Conservation (phyloP, 805 yeast species). For the Candida loeiensis region DNA sequence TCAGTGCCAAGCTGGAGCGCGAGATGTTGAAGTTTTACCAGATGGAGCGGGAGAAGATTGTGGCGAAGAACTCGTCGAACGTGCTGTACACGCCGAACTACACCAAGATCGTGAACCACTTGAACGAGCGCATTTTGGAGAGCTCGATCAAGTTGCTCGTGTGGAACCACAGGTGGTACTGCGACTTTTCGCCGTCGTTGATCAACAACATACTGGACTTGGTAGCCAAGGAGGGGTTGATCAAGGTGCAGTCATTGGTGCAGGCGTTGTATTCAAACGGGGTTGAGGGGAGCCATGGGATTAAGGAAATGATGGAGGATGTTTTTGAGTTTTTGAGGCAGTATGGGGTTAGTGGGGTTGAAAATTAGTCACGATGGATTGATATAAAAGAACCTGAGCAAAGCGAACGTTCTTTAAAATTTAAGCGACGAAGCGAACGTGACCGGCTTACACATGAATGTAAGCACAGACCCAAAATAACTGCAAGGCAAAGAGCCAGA, state of each 20-base stretch:
- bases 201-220: slow-evolving; percentile 55
- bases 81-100: slow-evolving; percentile 26
- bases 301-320: slow-evolving; percentile 53
- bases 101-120: slow-evolving; percentile 36
- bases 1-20: slow-evolving; percentile 75
- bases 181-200: slow-evolving; percentile 76
- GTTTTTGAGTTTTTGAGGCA: slow-evolving; percentile 45
- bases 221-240: slow-evolving; percentile 72
- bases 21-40: slow-evolving; percentile 66
- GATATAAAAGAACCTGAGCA: neutral
- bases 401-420: neutral
- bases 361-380: slow-evolving; percentile 1
- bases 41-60: slow-evolving; percentile 42
- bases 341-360: slow-evolving; percentile 20
- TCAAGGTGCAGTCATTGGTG: slow-evolving; percentile 70
- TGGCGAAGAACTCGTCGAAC: slow-evolving; percentile 23
- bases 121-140: slow-evolving; percentile 61
- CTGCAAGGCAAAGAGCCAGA: too few species aligned
- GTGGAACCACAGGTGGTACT: slow-evolving; percentile 99
- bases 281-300: slow-evolving; percentile 43
- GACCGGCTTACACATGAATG: too few species aligned
- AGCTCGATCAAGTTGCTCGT: slow-evolving; percentile 74
- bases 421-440: neutral
- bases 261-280: slow-evolving; percentile 54
- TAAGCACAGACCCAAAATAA: too few species aligned